Conservation (phyloP, 179 eudicot species). For the Patellifolia procumbens region DNA sequence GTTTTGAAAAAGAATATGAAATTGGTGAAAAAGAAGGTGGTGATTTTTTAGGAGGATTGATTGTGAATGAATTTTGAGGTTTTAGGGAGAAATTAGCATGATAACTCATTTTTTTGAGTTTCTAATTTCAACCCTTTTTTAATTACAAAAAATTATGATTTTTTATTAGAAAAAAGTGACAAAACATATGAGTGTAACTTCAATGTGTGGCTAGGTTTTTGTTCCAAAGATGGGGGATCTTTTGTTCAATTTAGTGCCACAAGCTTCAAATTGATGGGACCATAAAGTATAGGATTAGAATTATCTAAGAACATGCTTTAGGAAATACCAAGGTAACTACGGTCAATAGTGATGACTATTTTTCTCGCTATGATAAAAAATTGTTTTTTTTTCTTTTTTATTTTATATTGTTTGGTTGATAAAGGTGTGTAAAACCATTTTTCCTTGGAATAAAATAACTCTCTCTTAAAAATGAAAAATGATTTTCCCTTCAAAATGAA, state of each 20-base stretch:
- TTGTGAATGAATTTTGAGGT: slow-evolving; percentile 44
- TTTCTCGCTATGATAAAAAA: no score
- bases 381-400: no score
- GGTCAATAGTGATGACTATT: no score
- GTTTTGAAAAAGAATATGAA: slow-evolving; percentile 23
- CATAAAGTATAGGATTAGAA: neutral
- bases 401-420: no score
- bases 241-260: slow-evolving; percentile 23
- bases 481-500: no score
- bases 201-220: slow-evolving; percentile 26
- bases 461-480: no score
- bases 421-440: no score
- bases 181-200: neutral
- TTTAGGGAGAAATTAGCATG: slow-evolving; percentile 24
- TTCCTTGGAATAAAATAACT: no score
- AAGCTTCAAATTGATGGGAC: slow-evolving; percentile 13
- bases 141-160: neutral
- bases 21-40: slow-evolving; percentile 9
- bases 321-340: neutral
- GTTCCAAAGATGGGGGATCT: neutral
- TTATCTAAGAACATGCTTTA: neutral
- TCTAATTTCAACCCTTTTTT: neutral
- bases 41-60: slow-evolving; percentile 20
- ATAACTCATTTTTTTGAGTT: slow-evolving; percentile 18
- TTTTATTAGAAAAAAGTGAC: neutral